Conservation (phyloP, 768 basidiomycete species). For the Auriculariales sp. region DNA sequence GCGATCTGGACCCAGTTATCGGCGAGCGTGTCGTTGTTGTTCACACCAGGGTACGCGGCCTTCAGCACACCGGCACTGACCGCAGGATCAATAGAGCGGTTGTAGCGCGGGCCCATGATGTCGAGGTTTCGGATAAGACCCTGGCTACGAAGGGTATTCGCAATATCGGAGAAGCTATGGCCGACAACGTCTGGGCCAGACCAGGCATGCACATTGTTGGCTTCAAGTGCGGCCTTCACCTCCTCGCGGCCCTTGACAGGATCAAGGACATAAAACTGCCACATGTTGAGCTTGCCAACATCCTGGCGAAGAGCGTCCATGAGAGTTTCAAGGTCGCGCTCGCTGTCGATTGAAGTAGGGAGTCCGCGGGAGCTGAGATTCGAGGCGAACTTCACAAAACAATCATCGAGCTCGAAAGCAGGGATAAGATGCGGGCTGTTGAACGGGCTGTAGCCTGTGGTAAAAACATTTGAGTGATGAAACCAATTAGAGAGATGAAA, state of each 20-base stretch:
- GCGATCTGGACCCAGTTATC: constrained; percentile 66
- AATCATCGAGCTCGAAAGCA: constrained; percentile 84
- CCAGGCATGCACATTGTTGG: constrained; percentile 36
- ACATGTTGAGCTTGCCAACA: constrained; percentile 56
- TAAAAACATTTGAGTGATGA: background rate
- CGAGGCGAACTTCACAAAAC: constrained; percentile 67
- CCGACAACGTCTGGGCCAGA: constrained; percentile 40
- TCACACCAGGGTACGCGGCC: constrained; percentile 42
- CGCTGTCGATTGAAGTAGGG: constrained; percentile 51
- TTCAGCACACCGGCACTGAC: constrained; percentile 63
- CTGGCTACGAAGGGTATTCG: constrained; percentile 39
- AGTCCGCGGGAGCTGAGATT: constrained; percentile 51
- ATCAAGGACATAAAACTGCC: constrained; percentile 92
- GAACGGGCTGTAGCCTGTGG: constrained; percentile 68
- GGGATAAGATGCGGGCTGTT: constrained; percentile 87
- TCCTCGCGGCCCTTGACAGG: constrained; percentile 44
- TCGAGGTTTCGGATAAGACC: constrained; percentile 45
- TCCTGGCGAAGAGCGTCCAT: constrained; percentile 45
- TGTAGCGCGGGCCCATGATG: constrained; percentile 49
- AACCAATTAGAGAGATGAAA: background rate
- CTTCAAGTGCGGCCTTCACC: constrained; percentile 37
- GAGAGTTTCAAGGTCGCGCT: constrained; percentile 54
- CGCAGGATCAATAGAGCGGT: constrained; percentile 43
- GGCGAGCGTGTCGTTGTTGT: constrained; percentile 37
- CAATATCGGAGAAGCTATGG: constrained; percentile 50